These are phyloP conservation scores for Phytophthora multivora DNA, from an alignment of 352 stramenopile species.

Conservation along the genomic window DNA sequence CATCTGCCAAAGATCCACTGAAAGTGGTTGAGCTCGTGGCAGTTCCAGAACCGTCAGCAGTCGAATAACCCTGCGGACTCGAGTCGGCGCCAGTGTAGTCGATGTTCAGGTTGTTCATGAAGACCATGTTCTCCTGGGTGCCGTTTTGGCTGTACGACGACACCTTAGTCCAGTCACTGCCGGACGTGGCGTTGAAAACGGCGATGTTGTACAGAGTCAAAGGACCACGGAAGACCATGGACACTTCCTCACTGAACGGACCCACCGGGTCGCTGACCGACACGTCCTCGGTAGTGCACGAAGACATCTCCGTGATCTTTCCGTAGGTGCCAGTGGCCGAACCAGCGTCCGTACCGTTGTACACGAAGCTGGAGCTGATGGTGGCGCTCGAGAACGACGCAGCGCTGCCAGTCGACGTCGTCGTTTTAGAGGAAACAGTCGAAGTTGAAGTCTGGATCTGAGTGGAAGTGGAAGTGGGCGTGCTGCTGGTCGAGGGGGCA, in stretches of 20 bases:
- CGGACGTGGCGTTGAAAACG: slow-evolving; percentile 40
- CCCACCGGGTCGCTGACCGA: slow-evolving; percentile 43
- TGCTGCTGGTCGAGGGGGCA: slow-evolving; percentile 10
- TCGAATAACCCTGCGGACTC: slow-evolving; percentile 51
- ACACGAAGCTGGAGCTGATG: slow-evolving; percentile 46
- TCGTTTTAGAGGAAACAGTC: slow-evolving; percentile 9
- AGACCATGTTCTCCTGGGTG: slow-evolving; percentile 49
- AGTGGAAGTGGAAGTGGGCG: slow-evolving; percentile 11
- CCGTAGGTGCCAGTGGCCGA: slow-evolving; percentile 49
- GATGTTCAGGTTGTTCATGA: slow-evolving; percentile 64
- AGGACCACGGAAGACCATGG: slow-evolving; percentile 56
- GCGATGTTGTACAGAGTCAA: slow-evolving; percentile 65
- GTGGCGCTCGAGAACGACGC: slow-evolving; percentile 40
- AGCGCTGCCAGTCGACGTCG: slow-evolving; percentile 18
- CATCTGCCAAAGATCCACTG: slow-evolving; percentile 49
- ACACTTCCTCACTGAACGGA: slow-evolving; percentile 53
- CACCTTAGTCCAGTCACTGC: slow-evolving; percentile 42
- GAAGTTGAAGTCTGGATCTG: background rate
- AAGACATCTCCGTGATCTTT: slow-evolving; percentile 39
- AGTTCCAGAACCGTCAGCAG: slow-evolving; percentile 29
- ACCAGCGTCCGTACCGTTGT: slow-evolving; percentile 39
- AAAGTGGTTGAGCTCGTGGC: slow-evolving; percentile 36
- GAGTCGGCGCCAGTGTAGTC: slow-evolving; percentile 46
- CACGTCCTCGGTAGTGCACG: slow-evolving; percentile 44
- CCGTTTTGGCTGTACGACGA: slow-evolving; percentile 44